Percentiles rank a stretch among this genome's conserved stretches.
Evolutionary conservation across 306 rosid species (phyloP).

Genomic region (Alnus glutinosa): DNA sequence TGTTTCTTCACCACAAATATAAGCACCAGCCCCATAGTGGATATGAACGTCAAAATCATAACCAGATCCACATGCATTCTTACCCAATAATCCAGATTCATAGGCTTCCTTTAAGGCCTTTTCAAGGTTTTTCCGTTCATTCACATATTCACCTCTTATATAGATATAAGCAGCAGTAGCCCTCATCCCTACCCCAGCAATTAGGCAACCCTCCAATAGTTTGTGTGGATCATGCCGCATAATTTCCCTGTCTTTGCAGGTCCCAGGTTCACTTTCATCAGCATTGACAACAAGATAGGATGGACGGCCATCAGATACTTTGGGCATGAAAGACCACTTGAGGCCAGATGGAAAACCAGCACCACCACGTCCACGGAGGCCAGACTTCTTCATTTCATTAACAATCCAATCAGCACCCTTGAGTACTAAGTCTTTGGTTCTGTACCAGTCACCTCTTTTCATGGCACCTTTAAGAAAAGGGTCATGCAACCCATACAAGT

Average conservation of each 20-base stretch:
- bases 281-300: conserved; percentile 98
- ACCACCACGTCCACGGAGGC: conserved; percentile 98
- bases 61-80: conserved; percentile 98
- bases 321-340: conserved; percentile 99
- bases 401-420: conserved; percentile 99
- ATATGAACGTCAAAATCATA: conserved; percentile 96
- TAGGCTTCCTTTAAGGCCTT: conserved; percentile 92
- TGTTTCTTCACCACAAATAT: conserved; percentile 98
- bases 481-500: conserved; percentile 89
- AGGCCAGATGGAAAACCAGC: conserved; percentile 99
- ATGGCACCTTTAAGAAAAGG: conserved; percentile 97
- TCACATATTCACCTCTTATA: conserved; percentile 95
- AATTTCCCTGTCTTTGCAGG: conserved; percentile 96
- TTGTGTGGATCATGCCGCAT: conserved; percentile 98
- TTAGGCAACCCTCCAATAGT: conserved; percentile 89
- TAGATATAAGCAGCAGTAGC: conserved; percentile 97
- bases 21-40: conserved; percentile 98
- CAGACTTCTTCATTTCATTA: conserved; percentile 95
- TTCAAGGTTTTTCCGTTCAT: conserved; percentile 81
- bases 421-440: conserved; percentile 86
- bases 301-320: conserved; percentile 97
- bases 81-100: conserved; percentile 85
- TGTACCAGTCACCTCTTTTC: conserved; percentile 94
- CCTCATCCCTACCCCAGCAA: conserved; percentile 99
- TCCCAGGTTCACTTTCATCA: conserved; percentile 99